Conservation (phyloP, 1,139 yeast species). For the Kodamaea derodonti region DNA sequence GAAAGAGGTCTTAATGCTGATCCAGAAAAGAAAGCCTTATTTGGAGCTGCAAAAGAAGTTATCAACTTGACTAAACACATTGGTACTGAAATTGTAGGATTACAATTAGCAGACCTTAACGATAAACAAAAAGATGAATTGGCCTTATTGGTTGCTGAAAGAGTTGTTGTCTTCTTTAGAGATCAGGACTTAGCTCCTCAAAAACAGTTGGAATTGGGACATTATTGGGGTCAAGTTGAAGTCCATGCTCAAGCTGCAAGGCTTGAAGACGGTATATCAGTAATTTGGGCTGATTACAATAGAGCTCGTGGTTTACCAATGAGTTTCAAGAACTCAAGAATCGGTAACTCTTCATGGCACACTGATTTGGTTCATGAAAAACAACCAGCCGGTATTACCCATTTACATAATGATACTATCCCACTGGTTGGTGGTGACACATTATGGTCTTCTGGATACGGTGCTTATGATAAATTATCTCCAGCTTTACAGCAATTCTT, state of each 20-base stretch:
- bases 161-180: constrained; percentile 46
- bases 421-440: constrained; percentile 18
- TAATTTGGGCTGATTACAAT: constrained; percentile 13
- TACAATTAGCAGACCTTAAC: constrained; percentile 45
- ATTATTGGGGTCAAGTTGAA: constrained; percentile 34
- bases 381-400: constrained; percentile 17
- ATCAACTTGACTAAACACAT: constrained; percentile 43
- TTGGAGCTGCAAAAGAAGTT: constrained; percentile 50
- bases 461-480: constrained; percentile 22
- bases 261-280: constrained; percentile 11
- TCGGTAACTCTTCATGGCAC: constrained; percentile 14
- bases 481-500: constrained; percentile 20
- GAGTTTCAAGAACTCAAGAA: constrained; percentile 2
- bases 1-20: constrained; percentile 50
- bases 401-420: constrained; percentile 16
- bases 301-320: constrained; percentile 10
- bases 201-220: constrained; percentile 41
- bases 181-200: constrained; percentile 45
- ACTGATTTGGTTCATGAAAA: constrained; percentile 17
- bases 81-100: constrained; percentile 56
- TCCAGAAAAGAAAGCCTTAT: constrained; percentile 49
- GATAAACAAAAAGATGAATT: constrained; percentile 48
- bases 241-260: constrained; percentile 40
- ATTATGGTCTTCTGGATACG: constrained; percentile 16
- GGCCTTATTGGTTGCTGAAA: constrained; percentile 46